Percentiles rank a stretch among this genome's conserved stretches.
These are phyloP conservation scores for Corinectria fuckeliana DNA, from an alignment of 2,329 filamentous ascomycete species.

Conservation along the genomic window DNA sequence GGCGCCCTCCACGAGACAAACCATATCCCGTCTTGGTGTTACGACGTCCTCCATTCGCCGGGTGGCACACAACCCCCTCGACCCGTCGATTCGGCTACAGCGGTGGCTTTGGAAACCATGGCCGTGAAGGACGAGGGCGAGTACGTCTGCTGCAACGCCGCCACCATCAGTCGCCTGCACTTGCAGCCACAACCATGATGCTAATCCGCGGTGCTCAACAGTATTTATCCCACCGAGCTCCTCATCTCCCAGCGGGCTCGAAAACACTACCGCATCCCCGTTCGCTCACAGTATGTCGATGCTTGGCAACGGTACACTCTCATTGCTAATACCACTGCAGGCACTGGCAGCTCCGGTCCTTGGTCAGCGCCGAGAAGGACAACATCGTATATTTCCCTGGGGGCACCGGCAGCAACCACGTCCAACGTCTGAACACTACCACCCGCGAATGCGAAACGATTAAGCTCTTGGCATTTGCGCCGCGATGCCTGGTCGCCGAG, in stretches of 20 bases:
- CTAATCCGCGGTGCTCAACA: conserved; percentile 41
- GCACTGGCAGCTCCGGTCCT: conserved; percentile 88
- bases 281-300: conserved; percentile 67
- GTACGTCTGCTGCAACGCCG: conserved; percentile 45
- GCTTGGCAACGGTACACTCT: conserved; percentile 33
- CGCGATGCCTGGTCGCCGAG: conserved; percentile 86
- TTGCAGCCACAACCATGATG: not conserved
- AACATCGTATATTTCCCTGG: conserved; percentile 86
- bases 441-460: conserved; percentile 76
- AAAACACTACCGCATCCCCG: conserved; percentile 71
- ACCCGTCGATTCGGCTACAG: conserved; percentile 25
- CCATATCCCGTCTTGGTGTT: conserved; percentile 12
- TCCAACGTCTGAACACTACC: conserved; percentile 73
- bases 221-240: conserved; percentile 69
- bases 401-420: conserved; percentile 67
- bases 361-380: conserved; percentile 80
- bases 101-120: conserved; percentile 47
- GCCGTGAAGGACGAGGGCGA: conserved; percentile 61
- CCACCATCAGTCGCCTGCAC: not conserved
- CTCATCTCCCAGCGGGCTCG: conserved; percentile 66
- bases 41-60: conserved; percentile 12
- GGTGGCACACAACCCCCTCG: conserved; percentile 14
- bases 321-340: conserved; percentile 49
- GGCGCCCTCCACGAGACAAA: conserved; percentile 7
- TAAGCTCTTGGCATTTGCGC: conserved; percentile 72